Conservation (phyloP, 106 monocot species). For the Allium sativum region DNA sequence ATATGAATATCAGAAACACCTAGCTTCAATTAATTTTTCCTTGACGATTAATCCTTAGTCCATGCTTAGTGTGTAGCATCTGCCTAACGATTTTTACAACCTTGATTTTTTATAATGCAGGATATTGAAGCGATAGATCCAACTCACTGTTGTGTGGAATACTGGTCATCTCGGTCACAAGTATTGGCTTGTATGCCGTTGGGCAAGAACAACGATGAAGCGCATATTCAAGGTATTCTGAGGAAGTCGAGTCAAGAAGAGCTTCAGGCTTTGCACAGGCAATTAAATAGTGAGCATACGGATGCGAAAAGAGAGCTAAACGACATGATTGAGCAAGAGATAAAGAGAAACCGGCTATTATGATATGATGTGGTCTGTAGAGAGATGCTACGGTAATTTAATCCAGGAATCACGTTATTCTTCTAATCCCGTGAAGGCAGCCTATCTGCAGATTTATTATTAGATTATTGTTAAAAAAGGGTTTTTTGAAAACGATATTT, state of each 20-base stretch:
- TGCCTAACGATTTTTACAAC: not conserved
- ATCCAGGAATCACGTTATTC: too few relatives aligned
- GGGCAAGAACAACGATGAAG: not conserved
- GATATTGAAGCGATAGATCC: slow-evolving; percentile 45
- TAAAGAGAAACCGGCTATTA: not conserved
- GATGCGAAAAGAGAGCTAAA: not conserved
- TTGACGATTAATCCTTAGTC: too few relatives aligned
- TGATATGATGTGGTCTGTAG: too few relatives aligned
- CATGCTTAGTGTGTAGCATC: not conserved
- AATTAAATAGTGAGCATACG: not conserved
- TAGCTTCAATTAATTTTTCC: too few relatives aligned
- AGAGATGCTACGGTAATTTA: too few relatives aligned
- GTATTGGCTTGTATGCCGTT: not conserved
- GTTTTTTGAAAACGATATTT: too few relatives aligned
- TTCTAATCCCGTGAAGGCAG: too few relatives aligned
- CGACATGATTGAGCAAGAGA: slow-evolving; percentile 12
- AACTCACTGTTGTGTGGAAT: slow-evolving; percentile 27
- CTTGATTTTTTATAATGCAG: slow-evolving; percentile 13
- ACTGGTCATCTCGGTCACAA: slow-evolving; percentile 30
- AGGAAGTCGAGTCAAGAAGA: slow-evolving; percentile 23
- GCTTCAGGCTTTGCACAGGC: slow-evolving; percentile 11
- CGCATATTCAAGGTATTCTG: slow-evolving; percentile 9
- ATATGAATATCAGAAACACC: too few relatives aligned
- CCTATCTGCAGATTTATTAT: too few relatives aligned
- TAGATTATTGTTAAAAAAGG: too few relatives aligned